These are phyloP conservation scores for Penicillium paxilli DNA, from an alignment of 495 filamentous ascomycete genomes.

Conservation along the genomic window DNA sequence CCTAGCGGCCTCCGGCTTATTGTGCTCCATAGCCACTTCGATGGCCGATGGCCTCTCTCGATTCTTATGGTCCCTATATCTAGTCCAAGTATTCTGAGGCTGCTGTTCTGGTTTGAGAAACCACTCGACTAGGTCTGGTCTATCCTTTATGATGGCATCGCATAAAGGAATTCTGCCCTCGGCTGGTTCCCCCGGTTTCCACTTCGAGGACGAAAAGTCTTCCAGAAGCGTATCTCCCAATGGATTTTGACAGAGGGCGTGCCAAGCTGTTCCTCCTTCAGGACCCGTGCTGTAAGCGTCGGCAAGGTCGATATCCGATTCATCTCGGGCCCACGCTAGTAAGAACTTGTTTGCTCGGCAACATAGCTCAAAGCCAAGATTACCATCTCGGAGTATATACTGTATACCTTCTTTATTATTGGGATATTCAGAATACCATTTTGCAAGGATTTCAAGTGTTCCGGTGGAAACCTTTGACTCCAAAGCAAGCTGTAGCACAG, in stretches of 20 bases:
- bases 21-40: background rate
- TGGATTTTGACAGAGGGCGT: background rate
- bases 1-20: background rate
- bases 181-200: background rate
- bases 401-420: background rate
- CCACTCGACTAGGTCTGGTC: background rate
- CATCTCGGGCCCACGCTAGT: background rate
- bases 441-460: background rate
- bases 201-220: background rate
- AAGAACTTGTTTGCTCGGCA: background rate
- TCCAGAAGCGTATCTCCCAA: background rate
- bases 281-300: background rate
- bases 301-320: background rate
- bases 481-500: background rate
- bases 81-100: background rate
- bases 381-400: background rate
- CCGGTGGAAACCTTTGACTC: background rate
- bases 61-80: background rate
- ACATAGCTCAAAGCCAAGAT: background rate
- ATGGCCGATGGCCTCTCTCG: background rate
- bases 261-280: background rate
- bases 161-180: background rate
- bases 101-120: background rate
- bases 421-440: background rate
- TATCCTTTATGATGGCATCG: background rate